Evolutionary conservation across 2,329 filamentous ascomycete genomes (phyloP).

Genomic region (Colletotrichum tofieldiae): DNA sequence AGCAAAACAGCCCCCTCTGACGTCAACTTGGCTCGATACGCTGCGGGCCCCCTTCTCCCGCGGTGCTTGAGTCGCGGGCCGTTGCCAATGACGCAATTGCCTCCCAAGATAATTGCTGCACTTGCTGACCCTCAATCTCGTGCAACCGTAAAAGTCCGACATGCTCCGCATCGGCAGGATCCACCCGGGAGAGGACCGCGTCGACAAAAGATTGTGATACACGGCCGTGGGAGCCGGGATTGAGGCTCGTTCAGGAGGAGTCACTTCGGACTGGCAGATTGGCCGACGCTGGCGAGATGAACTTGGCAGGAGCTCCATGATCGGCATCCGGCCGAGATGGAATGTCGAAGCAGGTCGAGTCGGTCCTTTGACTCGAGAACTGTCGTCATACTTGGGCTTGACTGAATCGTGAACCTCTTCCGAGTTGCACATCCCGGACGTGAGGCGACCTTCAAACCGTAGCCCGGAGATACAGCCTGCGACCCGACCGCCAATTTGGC

Average conservation of each 20-base stretch:
- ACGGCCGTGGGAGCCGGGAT: conserved; percentile 33
- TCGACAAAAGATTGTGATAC: conserved; percentile 38
- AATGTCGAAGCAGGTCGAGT: conserved; percentile 31
- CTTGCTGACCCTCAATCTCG: conserved; percentile 18
- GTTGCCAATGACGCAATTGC: conserved; percentile 29
- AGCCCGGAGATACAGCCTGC: conserved; percentile 19
- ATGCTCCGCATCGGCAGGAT: conserved; percentile 24
- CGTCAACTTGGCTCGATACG: conserved; percentile 13
- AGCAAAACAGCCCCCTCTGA: conserved; percentile 6
- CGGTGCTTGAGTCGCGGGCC: conserved; percentile 29
- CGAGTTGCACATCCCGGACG: conserved; percentile 34
- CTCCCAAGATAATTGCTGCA: conserved; percentile 18
- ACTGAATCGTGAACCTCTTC: conserved; percentile 37
- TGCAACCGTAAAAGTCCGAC: conserved; percentile 25
- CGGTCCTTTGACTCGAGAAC: conserved; percentile 24
- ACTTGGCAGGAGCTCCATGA: conserved; percentile 39
- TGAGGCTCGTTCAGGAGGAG: conserved; percentile 27
- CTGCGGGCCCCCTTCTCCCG: conserved; percentile 16
- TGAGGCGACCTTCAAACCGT: conserved; percentile 40
- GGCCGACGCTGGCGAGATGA: conserved; percentile 31
- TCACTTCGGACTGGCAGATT: conserved; percentile 14
- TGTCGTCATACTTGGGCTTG: conserved; percentile 32
- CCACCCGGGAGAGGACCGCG: conserved; percentile 31
- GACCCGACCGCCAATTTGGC: conserved; percentile 13
- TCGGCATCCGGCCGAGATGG: conserved; percentile 41